Evolutionary conservation across 805 yeast species (phyloP).

Genomic region (Wickerhamomyces xylosicus): DNA sequence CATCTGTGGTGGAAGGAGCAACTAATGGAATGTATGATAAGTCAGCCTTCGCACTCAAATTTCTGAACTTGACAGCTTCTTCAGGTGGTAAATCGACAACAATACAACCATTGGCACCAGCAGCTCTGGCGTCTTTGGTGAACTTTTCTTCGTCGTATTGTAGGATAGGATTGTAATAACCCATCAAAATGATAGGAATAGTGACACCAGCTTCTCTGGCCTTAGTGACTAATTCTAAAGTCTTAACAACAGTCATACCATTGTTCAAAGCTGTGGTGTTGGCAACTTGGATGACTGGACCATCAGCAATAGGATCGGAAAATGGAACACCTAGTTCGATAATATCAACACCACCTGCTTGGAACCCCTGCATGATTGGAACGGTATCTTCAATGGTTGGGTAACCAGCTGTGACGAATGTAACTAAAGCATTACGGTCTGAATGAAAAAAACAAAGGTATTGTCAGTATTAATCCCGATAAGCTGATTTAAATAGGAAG

Average conservation of each 20-base stretch:
- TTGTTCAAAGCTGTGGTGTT: constrained; percentile 75
- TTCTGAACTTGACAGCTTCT: constrained; percentile 85
- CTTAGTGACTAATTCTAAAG: constrained; percentile 58
- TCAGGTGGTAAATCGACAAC: constrained; percentile 97
- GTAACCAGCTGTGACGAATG: constrained; percentile 90
- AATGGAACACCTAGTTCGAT: constrained; percentile 95
- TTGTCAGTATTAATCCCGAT: constrained; percentile 2
- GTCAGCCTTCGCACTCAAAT: constrained; percentile 54
- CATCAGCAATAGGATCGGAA: constrained; percentile 98
- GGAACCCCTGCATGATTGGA: constrained; percentile 78
- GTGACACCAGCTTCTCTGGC: constrained; percentile 82
- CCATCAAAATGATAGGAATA: constrained; percentile 90
- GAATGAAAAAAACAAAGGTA: not conserved
- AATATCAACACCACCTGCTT: constrained; percentile 91
- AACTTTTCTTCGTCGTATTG: constrained; percentile 82
- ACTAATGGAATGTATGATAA: constrained; percentile 86
- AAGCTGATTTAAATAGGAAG: too few species aligned
- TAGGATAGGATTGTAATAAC: constrained; percentile 91
- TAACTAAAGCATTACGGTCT: constrained; percentile 78
- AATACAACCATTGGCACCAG: constrained; percentile 93
- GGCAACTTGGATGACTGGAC: constrained; percentile 91
- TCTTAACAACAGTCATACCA: constrained; percentile 62
- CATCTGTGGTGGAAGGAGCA: constrained; percentile 94
- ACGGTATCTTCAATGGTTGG: constrained; percentile 85
- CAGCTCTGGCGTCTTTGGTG: constrained; percentile 66